Conservation (phyloP, 495 filamentous ascomycete genomes). For the Cercophora samala region DNA sequence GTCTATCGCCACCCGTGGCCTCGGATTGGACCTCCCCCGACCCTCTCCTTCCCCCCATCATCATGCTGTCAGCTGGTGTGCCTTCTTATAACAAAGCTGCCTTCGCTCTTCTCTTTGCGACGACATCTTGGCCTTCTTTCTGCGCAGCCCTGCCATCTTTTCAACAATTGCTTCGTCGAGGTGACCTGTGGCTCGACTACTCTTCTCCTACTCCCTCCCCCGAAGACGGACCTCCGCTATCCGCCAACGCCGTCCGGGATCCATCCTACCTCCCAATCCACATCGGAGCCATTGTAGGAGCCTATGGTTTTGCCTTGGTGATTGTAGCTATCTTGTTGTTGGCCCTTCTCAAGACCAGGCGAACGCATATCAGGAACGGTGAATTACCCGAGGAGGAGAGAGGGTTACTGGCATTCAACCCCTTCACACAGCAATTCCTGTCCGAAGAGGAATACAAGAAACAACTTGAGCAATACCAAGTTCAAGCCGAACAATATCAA, state of each 20-base stretch:
- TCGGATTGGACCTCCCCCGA: conserved; percentile 8
- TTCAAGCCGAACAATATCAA: conserved; percentile 12
- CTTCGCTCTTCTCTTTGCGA: conserved; percentile 34
- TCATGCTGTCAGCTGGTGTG: conserved; percentile 31
- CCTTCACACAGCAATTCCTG: conserved; percentile 33
- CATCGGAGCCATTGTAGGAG: conserved; percentile 73
- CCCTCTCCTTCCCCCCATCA: conserved; percentile 20
- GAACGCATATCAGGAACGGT: conserved; percentile 38
- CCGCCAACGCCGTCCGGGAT: conserved; percentile 55
- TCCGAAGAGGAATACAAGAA: conserved; percentile 35
- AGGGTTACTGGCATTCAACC: conserved; percentile 23
- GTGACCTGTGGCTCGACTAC: conserved; percentile 51
- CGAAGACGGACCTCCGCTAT: conserved; percentile 55
- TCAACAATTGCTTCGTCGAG: conserved; percentile 31
- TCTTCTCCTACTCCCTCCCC: conserved; percentile 53
- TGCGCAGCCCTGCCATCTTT: conserved; percentile 30
- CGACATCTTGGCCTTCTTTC: conserved; percentile 32
- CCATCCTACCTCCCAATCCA: conserved; percentile 63
- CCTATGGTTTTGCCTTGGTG: conserved; percentile 71
- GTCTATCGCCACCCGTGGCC: conserved; percentile 19
- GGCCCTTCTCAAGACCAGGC: conserved; percentile 41
- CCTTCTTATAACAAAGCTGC: conserved; percentile 29
- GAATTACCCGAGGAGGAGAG: conserved; percentile 25
- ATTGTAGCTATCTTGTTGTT: conserved; percentile 65
- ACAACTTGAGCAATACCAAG: conserved; percentile 17